These are phyloP conservation scores for Dipodascus albidus DNA, from an alignment of 805 yeast species.

Conservation along the genomic window DNA sequence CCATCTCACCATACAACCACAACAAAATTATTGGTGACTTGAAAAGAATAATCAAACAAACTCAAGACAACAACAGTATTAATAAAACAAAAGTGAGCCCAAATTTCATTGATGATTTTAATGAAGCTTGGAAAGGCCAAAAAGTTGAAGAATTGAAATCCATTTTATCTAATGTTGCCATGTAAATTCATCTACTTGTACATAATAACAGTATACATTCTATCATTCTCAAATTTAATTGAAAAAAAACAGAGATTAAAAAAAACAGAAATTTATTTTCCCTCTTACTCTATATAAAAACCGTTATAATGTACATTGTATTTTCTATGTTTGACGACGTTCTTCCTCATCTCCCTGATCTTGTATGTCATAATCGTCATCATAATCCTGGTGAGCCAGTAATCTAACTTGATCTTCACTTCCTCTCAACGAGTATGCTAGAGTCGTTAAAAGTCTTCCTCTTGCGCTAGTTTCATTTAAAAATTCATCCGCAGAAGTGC, in stretches of 20 bases:
- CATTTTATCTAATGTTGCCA: background rate
- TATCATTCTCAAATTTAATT: background rate
- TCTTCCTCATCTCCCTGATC: too few species aligned
- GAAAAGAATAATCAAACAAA: background rate
- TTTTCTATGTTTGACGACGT: background rate
- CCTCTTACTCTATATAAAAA: too few species aligned
- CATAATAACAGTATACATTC: background rate
- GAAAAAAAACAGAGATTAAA: background rate
- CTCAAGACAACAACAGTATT: background rate
- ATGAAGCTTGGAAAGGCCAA: background rate
- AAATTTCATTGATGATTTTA: background rate
- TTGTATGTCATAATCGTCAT: background rate
- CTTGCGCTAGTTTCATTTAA: background rate
- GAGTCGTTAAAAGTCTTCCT: background rate
- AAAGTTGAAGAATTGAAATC: background rate
- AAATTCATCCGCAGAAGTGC: background rate
- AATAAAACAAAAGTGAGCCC: background rate
- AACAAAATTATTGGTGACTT: background rate
- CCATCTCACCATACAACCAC: background rate
- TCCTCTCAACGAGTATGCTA: background rate
- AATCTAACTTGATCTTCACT: constrained; percentile 1
- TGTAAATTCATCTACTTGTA: background rate
- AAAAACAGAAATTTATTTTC: too few species aligned
- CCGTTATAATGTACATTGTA: background rate
- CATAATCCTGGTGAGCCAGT: background rate